Conservation (phyloP, 164 flowering plant genomes). For the Sextonia rubra region DNA sequence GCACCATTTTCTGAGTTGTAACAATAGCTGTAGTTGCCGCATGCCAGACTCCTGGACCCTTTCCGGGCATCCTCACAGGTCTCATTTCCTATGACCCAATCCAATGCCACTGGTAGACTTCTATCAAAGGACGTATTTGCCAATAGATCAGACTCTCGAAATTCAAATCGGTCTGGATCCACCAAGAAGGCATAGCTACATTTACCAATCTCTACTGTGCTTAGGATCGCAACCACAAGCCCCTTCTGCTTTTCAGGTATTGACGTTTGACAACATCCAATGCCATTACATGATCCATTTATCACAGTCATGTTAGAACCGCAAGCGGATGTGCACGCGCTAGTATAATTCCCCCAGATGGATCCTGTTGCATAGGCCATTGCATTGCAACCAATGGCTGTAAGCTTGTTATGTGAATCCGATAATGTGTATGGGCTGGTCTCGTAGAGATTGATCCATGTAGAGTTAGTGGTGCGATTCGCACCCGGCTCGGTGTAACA, state of each 20-base stretch:
- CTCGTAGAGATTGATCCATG: background rate
- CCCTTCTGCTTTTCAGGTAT: background rate
- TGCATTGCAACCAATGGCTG: background rate
- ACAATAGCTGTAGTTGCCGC: conserved; percentile 4
- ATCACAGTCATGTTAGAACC: background rate
- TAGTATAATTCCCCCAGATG: background rate
- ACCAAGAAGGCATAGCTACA: background rate
- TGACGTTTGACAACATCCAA: conserved; percentile 1
- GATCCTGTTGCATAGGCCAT: background rate
- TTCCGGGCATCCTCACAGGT: background rate
- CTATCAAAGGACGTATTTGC: background rate
- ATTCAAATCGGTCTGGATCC: background rate
- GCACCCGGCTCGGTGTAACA: background rate
- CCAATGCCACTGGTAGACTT: background rate
- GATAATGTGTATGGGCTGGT: background rate
- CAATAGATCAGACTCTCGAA: background rate
- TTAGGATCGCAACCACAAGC: background rate
- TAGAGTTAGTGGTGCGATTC: background rate
- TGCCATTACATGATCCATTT: conserved; percentile 1
- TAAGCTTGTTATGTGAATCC: background rate
- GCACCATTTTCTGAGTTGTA: conserved; percentile 4
- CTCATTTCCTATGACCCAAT: background rate
- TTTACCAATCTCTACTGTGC: background rate
- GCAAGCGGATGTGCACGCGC: background rate
- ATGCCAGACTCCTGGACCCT: background rate